Evolutionary conservation across 306 rosid species (phyloP).

Genomic region (Cucumis cinereus): DNA sequence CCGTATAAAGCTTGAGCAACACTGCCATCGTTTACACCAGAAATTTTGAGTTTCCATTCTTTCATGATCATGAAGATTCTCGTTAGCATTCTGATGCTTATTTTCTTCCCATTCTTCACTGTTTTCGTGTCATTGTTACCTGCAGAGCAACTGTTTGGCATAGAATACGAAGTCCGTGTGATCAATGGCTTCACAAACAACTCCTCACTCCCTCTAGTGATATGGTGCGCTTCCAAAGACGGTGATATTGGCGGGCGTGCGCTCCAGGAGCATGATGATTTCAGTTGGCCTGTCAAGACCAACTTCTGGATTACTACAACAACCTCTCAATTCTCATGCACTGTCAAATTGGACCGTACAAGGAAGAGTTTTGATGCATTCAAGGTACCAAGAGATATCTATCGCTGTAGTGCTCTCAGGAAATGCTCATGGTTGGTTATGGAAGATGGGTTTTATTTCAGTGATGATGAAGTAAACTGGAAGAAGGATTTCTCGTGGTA

Average conservation of each 20-base stretch:
- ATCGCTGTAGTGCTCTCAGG: slow-evolving; percentile 39
- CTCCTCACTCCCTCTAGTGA: slow-evolving; percentile 62
- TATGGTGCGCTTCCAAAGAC: slow-evolving; percentile 66
- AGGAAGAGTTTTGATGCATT: slow-evolving; percentile 70
- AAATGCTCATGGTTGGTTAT: slow-evolving; percentile 63
- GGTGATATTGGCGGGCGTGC: slow-evolving; percentile 81
- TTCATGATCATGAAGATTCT: slow-evolving; percentile 22
- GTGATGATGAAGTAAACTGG: slow-evolving; percentile 70
- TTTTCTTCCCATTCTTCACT: slow-evolving; percentile 15
- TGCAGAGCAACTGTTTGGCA: slow-evolving; percentile 20
- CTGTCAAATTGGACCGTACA: slow-evolving; percentile 56
- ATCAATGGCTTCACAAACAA: slow-evolving; percentile 72
- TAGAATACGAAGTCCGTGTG: slow-evolving; percentile 51
- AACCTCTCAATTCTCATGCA: slow-evolving; percentile 40
- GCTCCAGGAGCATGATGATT: slow-evolving; percentile 71
- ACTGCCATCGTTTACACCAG: not conserved
- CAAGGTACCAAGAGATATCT: slow-evolving; percentile 47
- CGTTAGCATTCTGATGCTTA: slow-evolving; percentile 8
- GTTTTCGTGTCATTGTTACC: slow-evolving; percentile 16
- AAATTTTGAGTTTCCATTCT: not conserved
- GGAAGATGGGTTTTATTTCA: slow-evolving; percentile 70
- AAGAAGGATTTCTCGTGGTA: slow-evolving; percentile 65
- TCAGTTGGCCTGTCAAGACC: slow-evolving; percentile 52
- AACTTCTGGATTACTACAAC: slow-evolving; percentile 39
- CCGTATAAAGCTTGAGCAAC: not conserved